Conservation (phyloP, 2,329 filamentous ascomycete genomes). For the Epichloe aotearoae region DNA sequence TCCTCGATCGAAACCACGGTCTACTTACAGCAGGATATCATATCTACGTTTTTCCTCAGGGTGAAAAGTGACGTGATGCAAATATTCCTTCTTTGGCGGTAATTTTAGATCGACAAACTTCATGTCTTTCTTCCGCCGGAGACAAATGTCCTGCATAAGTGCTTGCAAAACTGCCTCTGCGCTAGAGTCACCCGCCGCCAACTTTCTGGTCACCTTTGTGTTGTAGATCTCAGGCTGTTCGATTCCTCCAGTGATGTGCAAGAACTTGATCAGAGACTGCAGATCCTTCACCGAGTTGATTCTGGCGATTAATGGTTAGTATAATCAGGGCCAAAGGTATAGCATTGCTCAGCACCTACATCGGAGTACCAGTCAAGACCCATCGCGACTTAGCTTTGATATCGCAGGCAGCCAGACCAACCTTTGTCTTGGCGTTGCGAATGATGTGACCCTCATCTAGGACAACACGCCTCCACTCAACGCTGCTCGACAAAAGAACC, state of each 20-base stretch:
- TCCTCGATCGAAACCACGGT: background rate
- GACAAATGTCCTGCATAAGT: constrained; percentile 67
- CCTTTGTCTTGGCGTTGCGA: constrained; percentile 62
- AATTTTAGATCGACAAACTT: constrained; percentile 70
- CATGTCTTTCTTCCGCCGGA: constrained; percentile 81
- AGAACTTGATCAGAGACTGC: constrained; percentile 65
- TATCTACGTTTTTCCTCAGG: constrained; percentile 67
- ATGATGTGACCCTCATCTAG: constrained; percentile 77
- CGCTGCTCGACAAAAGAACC: constrained; percentile 20
- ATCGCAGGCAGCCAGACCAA: constrained; percentile 52
- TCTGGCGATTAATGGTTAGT: constrained; percentile 20
- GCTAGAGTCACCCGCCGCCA: constrained; percentile 41
- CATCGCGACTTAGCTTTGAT: constrained; percentile 61
- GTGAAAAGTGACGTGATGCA: constrained; percentile 62
- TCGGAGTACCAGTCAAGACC: constrained; percentile 70
- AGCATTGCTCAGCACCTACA: constrained; percentile 30
- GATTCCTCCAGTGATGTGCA: constrained; percentile 62
- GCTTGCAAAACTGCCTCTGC: constrained; percentile 57
- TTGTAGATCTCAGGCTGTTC: constrained; percentile 65
- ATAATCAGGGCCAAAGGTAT: background rate
- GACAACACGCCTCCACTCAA: constrained; percentile 66
- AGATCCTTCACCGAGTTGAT: constrained; percentile 73
- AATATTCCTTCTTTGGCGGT: constrained; percentile 63
- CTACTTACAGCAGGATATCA: constrained; percentile 50
- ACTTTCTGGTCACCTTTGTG: constrained; percentile 44